Base-by-base conservation (phyloP, 345 rosid genomes). In the Sisymbrium altissimum region DNA sequence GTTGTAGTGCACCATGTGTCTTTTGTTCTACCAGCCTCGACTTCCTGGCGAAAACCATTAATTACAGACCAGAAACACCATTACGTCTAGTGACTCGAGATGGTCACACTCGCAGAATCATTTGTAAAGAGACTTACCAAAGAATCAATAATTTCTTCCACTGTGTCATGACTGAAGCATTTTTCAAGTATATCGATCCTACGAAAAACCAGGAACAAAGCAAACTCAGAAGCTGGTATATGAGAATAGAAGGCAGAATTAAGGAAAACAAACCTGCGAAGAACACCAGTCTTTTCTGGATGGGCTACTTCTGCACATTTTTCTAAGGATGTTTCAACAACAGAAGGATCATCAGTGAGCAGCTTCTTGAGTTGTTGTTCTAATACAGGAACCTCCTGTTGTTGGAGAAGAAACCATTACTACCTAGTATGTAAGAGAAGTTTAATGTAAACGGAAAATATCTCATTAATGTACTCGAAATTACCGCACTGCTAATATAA, bases 291-390 rank as follows among this genome's bases (percentile, higher is more conserved):
- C 72, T 84, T 72, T 73, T 87, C 94, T 50, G 90, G 97, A 81
- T 68, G 81, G 58, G 80, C 83, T 70, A 79, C 67, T 67, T 92
- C 97, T 38, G 84, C 59, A 62, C 84, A 85, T 67, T 86, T 86
- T 79, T 86, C 96, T 62, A 90, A 73, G 58, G 79, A 49, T 66
- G 87, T 46, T 75, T 87, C 98, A 71, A 95, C 78, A 72, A 86
- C 92, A 44, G 98, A 92, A 77, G 93, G 97, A 81, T 92, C 96
- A 81, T 92, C 94, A 4, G 98, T 90, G 66, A 78, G 82, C 71
- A 90, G 81, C 46, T 86, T 78, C 77, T 84, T 89, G 35, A 95
- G 86, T 72, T 87, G 84, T 59, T 86, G 84, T 71, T 88, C 94
- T 76, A 95, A 36, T 46, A 83, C 70, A 30, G 85, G 80, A 74